These are phyloP conservation scores for Didymella keratinophila DNA, from an alignment of 2,329 filamentous ascomycete genomes.

Conservation along the genomic window DNA sequence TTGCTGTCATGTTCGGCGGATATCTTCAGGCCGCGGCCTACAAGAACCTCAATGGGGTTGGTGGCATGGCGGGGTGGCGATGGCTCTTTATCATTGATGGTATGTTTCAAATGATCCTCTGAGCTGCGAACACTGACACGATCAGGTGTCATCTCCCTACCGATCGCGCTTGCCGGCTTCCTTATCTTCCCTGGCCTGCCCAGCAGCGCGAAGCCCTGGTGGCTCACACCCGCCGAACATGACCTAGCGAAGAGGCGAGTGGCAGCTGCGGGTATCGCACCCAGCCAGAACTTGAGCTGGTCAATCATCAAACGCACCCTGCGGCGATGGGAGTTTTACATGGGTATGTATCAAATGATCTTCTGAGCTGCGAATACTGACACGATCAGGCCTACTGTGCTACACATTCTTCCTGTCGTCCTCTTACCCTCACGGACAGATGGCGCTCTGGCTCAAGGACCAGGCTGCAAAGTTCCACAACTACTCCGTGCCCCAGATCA, in stretches of 20 bases:
- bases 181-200: conserved; percentile 63
- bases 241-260: conserved; percentile 43
- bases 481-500: conserved; percentile 59
- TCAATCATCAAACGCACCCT: conserved; percentile 58
- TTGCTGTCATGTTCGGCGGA: conserved; percentile 66
- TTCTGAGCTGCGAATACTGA: too few species aligned
- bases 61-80: conserved; percentile 60
- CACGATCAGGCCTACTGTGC: conserved; percentile 48
- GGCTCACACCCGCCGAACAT: conserved; percentile 53
- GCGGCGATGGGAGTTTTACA: conserved; percentile 61
- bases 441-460: conserved; percentile 63
- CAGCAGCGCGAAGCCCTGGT: conserved; percentile 59
- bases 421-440: conserved; percentile 57
- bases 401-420: conserved; percentile 54
- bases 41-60: conserved; percentile 58
- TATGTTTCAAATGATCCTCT: not conserved
- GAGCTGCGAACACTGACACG: not conserved
- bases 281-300: conserved; percentile 53
- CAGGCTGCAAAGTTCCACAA: conserved; percentile 47
- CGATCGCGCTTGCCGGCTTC: conserved; percentile 63
- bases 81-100: conserved; percentile 64
- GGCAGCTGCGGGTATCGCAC: conserved; percentile 41
- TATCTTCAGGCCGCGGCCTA: conserved; percentile 65
- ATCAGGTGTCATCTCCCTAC: conserved; percentile 61
- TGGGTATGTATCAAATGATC: conserved; percentile 35